Evolutionary conservation across 2,329 filamentous ascomycete genomes (phyloP), one percentile per base, ranked within the genome.

Genomic region (Botrytis cinerea): DNA sequence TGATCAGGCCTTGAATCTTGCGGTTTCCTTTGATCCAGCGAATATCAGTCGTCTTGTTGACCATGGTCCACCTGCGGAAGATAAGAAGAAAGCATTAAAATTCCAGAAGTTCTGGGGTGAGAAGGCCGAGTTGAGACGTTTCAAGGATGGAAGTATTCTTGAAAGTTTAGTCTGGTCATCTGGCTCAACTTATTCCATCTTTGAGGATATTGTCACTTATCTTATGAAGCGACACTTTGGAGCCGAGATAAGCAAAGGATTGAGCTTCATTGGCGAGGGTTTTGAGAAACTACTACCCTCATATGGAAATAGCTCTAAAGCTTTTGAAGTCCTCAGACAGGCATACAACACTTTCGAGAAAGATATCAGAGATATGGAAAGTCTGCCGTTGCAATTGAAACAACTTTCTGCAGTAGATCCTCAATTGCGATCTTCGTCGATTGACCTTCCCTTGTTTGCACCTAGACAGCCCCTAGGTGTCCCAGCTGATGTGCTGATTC

Each of bases 91-190:
- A 76, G 92, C 94, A 38, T 90, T 90, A 16, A 87, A 87, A 46
- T 99, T 98, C 82, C 92, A 93, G 51, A 89, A 91, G 48, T 98
- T 99, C 81, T 99, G 97, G 96, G 96, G 95, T 10, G 92, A 95
- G 16, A 97, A 96, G 81, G 89, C 96, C 1, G 96, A 99, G 82
- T 86, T 99, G 63, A 90, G 96, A 76, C 92, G 96, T 32, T 99
- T 99, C 85, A 97, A 95, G 79, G 94, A 98, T 79, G 96, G 96
- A 35, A 95, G 92, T 78, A 98, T 99, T 77, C 87, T 94, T 14
- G 97, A 99, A 82, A 97, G 93, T 79, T 85, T 98, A 45, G 91
- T 97, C 32, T 99, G 96, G 96, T 88, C 90, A 76, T 86, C 88
- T 72, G 85, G 87, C 1, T 84, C 89, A 1, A 84, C 86, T 4